Base-by-base conservation (phyloP, 768 basidiomycete species). In the Clavulina sp. region DNA sequence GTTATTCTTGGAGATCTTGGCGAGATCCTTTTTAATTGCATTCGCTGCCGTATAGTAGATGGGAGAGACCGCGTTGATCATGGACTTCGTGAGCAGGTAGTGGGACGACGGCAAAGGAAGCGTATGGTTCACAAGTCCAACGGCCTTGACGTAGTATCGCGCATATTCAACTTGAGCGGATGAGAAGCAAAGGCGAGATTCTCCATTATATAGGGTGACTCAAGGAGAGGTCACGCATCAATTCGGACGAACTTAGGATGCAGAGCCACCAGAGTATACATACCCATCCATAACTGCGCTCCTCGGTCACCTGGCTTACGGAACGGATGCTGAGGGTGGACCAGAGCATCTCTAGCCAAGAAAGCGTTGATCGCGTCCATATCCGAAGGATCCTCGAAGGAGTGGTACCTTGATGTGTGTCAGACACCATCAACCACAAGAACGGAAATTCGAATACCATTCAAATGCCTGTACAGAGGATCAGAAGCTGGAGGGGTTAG, bases 151-250 rank as follows among this genome's bases (percentile, higher is more conserved):
- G 80, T 81, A 91, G 63, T 88, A 87, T 49, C 84, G 71, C 19
- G 83, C 63, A 63, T 87, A 91, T 62, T 91, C 85, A 56, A 88
- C 73, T 65, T 91, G 86, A 4, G 77, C 77, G 16, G 81, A 84
- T 24, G 87, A 82, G 61, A 84, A 85, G 48, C 88, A 66, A 26
- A 89, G 71, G n/a, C 86, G 76, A 4, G 77, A 72, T 64, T 87
- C 81, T 55, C 82, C 84, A 47, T 73, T 79, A 26, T 69, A 67
- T 50, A 85, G 71, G 0, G 78, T 84, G 5, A 78, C 81, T 81
- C 47, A 52, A 18, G 23, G n/a, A 13, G 32, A 16, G 31, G 28
- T 30, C 16, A 29, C 34, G 7, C 9, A 38, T 7, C 7, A 38
- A 38, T 7, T 38, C 34, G 9, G 19, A 33, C 1, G 7, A 16